Base-by-base conservation (phyloP, 2,329 filamentous ascomycete genomes). In the Trichoderma polysporum region DNA sequence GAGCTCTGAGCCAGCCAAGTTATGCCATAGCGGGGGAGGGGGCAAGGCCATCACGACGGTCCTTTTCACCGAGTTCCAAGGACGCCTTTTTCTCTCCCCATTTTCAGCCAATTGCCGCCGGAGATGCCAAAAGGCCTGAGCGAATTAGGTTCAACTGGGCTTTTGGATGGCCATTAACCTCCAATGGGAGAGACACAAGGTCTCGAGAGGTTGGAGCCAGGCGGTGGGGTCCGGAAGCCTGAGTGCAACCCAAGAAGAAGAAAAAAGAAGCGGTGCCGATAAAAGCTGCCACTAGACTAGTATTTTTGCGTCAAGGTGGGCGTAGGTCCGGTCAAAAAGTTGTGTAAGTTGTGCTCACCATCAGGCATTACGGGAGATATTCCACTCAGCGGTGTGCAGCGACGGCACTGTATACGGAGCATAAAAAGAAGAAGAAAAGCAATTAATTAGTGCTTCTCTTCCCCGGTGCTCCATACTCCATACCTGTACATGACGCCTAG, bases 1-100 rank as follows among this genome's bases (percentile, higher is more conserved):
- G 33, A 25, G 53, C 53, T 37, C 29, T 13, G 8, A 19, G 50
- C 33, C 50, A 53, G 49, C 27, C 49, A n/a, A 31, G 19, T 10
- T 27, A 39, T 25, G 49, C 25, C n/a, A 68, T 63, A 31, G 68
- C 68, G 68, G 68, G 68, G 68, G 68, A 68, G 68, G 66, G n/a
- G 68, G 66, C 66, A 62, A 68, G 19, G 15, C 52, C 27, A 29
- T 56, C 50, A 25, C 25, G 60, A 39, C 60, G 17, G 29, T 62
- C 54, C 13, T 58, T 66, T 50, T 45, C 63, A 66, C 54, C 47
- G 47, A 58, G 22, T 54, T 56, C 61, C 50, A 67, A 56, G 45
- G 35, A 39, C 37, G 22, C n/a, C 9, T 31, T 22, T 47, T 17
- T 58, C 10, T 37, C 9, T 19, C 13, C 25, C 17, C 25, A 41